phyloP scores from a whole-genome alignment of 768 basidiomycete species.

The Tylopilus intermedius region DNA sequence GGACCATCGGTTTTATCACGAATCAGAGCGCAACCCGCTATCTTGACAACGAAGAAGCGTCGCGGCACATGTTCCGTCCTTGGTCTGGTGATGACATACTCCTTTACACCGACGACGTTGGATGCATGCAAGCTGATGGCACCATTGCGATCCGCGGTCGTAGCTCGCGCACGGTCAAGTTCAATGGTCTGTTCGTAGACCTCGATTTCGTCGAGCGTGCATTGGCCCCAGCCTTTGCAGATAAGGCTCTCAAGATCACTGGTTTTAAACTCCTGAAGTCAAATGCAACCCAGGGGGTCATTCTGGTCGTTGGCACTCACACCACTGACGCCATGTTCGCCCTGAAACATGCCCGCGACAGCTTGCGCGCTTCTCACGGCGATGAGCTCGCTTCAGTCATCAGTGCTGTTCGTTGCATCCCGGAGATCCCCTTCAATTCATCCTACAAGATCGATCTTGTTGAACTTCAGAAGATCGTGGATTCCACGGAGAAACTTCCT shows the following conservation, averaged over 20 bases:
- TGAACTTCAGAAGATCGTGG: conserved; percentile 9
- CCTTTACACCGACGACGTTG: conserved; percentile 13
- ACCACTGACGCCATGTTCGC: conserved; percentile 6
- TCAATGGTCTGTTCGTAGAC: conserved; percentile 14
- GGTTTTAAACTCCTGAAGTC: conserved; percentile 15
- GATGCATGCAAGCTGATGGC: conserved; percentile 16
- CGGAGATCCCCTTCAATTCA: conserved; percentile 14
- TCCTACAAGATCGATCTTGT: conserved; percentile 16
- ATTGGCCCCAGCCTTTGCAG: conserved; percentile 12
- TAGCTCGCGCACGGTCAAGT: conserved; percentile 14
- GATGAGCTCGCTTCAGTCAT: conserved; percentile 9
- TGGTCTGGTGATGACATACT: conserved; percentile 12
- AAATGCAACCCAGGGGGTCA: conserved; percentile 1
- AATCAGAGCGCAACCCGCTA: conserved; percentile 11
- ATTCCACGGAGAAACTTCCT: conserved; percentile 5
- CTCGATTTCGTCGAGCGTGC: conserved; percentile 16
- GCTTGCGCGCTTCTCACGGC: conserved; percentile 4
- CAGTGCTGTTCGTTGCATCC: conserved; percentile 9
- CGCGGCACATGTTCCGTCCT: conserved; percentile 14
- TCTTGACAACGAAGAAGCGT: conserved; percentile 11
- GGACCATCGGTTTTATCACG: conserved; percentile 11
- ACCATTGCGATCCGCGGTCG: conserved; percentile 13
- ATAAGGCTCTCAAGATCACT: conserved; percentile 4
- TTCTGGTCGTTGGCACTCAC: conserved; percentile 7
- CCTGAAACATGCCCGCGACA: conserved; percentile 13